These are phyloP conservation scores for Moricandia arvensis DNA, from an alignment of 345 rosid species.

Conservation along the genomic window DNA sequence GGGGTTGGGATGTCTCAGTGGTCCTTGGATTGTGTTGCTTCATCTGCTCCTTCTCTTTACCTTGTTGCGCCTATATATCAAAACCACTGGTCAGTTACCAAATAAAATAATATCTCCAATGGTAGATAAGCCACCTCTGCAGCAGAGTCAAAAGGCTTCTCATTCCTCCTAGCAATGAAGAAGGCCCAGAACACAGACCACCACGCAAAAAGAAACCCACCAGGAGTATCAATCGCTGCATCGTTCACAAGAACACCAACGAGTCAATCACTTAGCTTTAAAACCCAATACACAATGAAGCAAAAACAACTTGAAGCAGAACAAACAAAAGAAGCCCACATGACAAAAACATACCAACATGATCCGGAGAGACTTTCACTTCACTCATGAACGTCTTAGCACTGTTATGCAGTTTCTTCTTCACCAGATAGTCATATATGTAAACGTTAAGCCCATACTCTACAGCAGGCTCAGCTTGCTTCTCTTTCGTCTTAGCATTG, in stretches of 20 bases:
- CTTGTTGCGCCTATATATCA: constrained; percentile 48
- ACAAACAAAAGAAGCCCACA: not conserved
- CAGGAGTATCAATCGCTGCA: constrained; percentile 97
- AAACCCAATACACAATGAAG: not conserved
- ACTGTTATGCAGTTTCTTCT: constrained; percentile 75
- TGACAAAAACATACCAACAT: constrained; percentile 55
- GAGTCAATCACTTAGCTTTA: not conserved
- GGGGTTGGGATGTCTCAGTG: too few relatives aligned
- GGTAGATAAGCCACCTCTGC: constrained; percentile 58
- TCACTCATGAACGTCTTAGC: constrained; percentile 92
- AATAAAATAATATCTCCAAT: constrained; percentile 1
- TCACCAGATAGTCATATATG: constrained; percentile 88
- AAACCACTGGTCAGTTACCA: constrained; percentile 17
- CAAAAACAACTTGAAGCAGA: not conserved
- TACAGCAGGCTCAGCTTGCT: not conserved
- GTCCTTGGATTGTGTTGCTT: too few relatives aligned
- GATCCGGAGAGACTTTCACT: constrained; percentile 88
- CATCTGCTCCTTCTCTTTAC: too few relatives aligned
- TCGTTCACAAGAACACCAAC: not conserved
- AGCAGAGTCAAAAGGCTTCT: constrained; percentile 86
- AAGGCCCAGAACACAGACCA: constrained; percentile 99
- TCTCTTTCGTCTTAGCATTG: not conserved
- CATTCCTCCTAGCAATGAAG: constrained; percentile 87
- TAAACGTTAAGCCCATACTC: constrained; percentile 84
- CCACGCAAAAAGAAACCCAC: constrained; percentile 98